phyloP scores from a whole-genome alignment of 2,329 filamentous ascomycete genomes.

The Elsinoe batatas region DNA sequence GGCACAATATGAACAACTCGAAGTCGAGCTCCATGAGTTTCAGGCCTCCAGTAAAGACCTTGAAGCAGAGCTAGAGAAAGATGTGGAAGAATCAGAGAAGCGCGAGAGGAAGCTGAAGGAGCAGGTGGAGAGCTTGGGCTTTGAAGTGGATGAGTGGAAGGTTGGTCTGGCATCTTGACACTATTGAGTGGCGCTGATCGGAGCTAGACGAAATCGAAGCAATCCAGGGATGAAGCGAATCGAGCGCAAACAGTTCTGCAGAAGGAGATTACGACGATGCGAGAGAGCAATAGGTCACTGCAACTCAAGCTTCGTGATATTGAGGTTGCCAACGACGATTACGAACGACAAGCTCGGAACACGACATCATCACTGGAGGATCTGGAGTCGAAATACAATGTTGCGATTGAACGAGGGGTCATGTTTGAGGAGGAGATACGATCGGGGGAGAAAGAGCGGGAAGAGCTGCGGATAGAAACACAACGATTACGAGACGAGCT shows the following conservation, averaged over 20 bases:
- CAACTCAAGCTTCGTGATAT: constrained; percentile 83
- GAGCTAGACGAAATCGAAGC: constrained; percentile 80
- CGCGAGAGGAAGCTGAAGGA: constrained; percentile 76
- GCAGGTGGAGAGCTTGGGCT: constrained; percentile 73
- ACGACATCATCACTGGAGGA: constrained; percentile 94
- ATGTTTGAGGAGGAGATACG: constrained; percentile 94
- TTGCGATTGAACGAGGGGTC: constrained; percentile 81
- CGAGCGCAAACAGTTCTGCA: constrained; percentile 75
- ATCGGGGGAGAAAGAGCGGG: constrained; percentile 82
- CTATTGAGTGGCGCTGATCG: constrained; percentile 12
- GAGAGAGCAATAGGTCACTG: constrained; percentile 71
- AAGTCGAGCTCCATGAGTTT: constrained; percentile 86
- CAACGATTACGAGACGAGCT: constrained; percentile 86
- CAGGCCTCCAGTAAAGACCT: constrained; percentile 88
- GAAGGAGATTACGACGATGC: constrained; percentile 88
- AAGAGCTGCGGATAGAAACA: constrained; percentile 76
- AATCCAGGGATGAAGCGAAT: constrained; percentile 81
- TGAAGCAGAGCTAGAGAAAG: constrained; percentile 88
- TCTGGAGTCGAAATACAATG: constrained; percentile 92
- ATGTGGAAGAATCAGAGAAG: constrained; percentile 91
- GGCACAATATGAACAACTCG: constrained; percentile 83
- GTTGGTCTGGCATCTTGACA: constrained; percentile 43
- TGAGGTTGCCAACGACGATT: constrained; percentile 97
- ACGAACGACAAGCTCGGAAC: constrained; percentile 89
- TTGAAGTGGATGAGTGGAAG: constrained; percentile 98